Base-by-base conservation (phyloP, 129 eudicot species). In the carrot (Daucus carota) region DNA sequence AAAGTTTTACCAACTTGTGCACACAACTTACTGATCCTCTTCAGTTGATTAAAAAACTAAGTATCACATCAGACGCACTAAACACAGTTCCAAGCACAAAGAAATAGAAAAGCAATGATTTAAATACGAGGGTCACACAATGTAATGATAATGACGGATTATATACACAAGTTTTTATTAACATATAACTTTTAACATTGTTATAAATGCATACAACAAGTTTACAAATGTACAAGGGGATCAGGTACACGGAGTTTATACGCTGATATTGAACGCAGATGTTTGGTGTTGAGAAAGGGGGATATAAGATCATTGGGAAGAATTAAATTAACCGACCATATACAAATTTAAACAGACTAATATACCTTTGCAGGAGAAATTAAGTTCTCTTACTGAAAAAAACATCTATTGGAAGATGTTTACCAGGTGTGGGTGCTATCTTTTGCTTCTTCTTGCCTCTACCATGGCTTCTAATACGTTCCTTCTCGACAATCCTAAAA, bases 401-500 rank as follows among this genome's bases (percentile, higher is more conserved):
- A 46, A 69, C 68, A 57, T 93, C 95, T 24, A 93, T 90, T 26
- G 92, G 92, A 70, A 88, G 75, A 59, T 90, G 88, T 60, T 87
- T 88, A 74, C 87, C 81, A 70, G 68, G 32, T 10, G 85, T 70
- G 16, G 92, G 79, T 72, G 88, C 84, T n/a, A 87, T 69, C 77
- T 90, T 93, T 45, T 70, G 90, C 87, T 88, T 90, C 84, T 92
- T 92, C 81, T 82, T 92, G 60, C 80, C 80, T 82, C 84, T 88
- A 48, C 74, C 78, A 48, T 80, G 81, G 76, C 79, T 78, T 57
- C 76, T 78, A 67, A 42, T 65, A 66, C 26, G 79, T 38, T 86
- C 93, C 80, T 80, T 87, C 76, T 70, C 84, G 44, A 75, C 59
- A 79, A 77, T 62, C 91, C 95, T 93, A 38, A 63, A 29, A 31